Evolutionary conservation across 192 early-diverging fungal species (phyloP).

Genomic region (Backusella mclennaniae): DNA sequence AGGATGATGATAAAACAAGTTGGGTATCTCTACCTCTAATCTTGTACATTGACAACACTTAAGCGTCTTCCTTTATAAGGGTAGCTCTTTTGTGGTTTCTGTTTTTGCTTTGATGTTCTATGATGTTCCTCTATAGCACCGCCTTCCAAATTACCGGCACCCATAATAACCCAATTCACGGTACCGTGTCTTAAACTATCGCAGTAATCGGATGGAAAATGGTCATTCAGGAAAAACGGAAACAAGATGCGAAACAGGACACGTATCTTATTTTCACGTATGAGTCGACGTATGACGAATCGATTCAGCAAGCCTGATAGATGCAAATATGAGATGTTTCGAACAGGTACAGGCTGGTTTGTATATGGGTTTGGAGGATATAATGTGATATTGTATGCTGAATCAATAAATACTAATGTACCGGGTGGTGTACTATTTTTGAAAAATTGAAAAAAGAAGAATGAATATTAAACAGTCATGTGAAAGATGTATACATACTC

Average conservation of each 20-base stretch:
- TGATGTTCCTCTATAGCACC: conserved; percentile 2
- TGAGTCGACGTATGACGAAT: conserved; percentile 42
- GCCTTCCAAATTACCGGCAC: conserved; percentile 19
- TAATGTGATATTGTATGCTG: conserved; percentile 41
- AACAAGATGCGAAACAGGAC: conserved; percentile 44
- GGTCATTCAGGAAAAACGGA: conserved; percentile 56
- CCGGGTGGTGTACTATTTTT: conserved; percentile 51
- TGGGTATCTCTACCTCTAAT: background rate
- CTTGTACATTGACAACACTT: background rate
- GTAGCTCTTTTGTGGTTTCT: background rate
- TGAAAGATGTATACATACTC: background rate
- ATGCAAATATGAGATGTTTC: conserved; percentile 53
- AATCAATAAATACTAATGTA: conserved; percentile 53
- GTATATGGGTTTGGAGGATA: conserved; percentile 53
- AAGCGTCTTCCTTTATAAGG: background rate
- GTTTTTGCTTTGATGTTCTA: background rate
- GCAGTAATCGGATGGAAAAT: conserved; percentile 53
- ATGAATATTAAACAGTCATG: background rate
- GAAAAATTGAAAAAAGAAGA: background rate
- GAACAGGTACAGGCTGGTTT: conserved; percentile 45
- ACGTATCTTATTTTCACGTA: conserved; percentile 42
- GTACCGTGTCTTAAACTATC: conserved; percentile 45
- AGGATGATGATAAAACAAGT: background rate
- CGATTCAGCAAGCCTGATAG: conserved; percentile 50
- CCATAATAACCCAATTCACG: conserved; percentile 43